Conservation (phyloP, 768 basidiomycete species). For the Hirschioporus abietinus region DNA sequence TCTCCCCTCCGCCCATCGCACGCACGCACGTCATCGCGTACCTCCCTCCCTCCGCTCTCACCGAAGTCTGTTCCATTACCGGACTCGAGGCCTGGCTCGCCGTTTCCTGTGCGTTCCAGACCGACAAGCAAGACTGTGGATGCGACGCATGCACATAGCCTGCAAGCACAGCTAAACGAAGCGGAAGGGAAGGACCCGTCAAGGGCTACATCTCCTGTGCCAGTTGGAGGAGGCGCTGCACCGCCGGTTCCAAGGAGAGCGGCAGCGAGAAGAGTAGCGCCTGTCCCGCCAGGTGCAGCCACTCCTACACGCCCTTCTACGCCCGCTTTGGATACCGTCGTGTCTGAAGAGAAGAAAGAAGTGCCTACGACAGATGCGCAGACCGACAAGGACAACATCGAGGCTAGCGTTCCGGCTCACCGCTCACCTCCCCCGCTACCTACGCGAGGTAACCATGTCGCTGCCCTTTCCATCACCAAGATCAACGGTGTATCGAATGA, state of each 20-base stretch:
- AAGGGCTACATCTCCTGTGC: conserved; percentile 6
- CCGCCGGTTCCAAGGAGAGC: conserved; percentile 22
- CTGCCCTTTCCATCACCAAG: background rate
- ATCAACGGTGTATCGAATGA: background rate
- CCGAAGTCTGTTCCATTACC: conserved; percentile 21
- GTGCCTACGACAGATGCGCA: background rate
- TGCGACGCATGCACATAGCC: background rate
- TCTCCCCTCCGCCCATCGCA: conserved; percentile 11
- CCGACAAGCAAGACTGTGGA: background rate
- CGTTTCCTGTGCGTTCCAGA: conserved; percentile 30
- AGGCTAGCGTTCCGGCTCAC: background rate
- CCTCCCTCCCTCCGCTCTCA: conserved; percentile 13
- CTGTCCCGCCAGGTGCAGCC: conserved; percentile 6
- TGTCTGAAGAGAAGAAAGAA: background rate
- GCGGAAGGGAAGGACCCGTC: conserved; percentile 6
- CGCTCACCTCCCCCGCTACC: background rate
- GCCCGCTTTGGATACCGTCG: background rate
- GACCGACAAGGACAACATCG: background rate
- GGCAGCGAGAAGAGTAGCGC: conserved; percentile 14
- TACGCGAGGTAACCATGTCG: background rate
- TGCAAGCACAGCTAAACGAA: background rate
- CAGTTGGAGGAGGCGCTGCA: conserved; percentile 10
- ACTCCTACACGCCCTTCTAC: background rate
- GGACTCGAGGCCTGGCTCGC: conserved; percentile 23
- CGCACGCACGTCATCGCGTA: conserved; percentile 4